A percentile compares a stretch with the other conserved stretches of the same genome.
Evolutionary conservation across 305 asterid species (phyloP).

Genomic region (Fraxinus paxiana): DNA sequence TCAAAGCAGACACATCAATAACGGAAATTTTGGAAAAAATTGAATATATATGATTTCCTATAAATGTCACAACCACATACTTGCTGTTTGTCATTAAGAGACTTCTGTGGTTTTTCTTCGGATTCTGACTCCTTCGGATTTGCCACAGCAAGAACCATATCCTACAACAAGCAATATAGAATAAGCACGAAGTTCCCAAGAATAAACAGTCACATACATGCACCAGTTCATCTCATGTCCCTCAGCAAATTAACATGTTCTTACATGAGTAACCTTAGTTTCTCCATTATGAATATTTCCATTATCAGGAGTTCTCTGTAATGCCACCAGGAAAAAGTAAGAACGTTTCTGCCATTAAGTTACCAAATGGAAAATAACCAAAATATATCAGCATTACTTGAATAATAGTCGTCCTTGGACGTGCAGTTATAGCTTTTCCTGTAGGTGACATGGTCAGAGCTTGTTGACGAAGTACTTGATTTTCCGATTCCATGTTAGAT

Average conservation of each 20-base stretch:
- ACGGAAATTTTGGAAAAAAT: neutral
- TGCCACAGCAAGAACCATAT: slow-evolving; percentile 47
- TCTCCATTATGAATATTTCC: slow-evolving; percentile 78
- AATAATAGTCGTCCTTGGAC: slow-evolving; percentile 68
- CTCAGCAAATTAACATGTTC: slow-evolving; percentile 15
- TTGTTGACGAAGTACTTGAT: slow-evolving; percentile 98
- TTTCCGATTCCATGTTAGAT: slow-evolving; percentile 86
- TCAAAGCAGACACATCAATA: slow-evolving; percentile 7
- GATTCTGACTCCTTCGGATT: slow-evolving; percentile 77
- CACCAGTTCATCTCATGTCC: neutral
- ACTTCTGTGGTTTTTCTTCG: slow-evolving; percentile 93
- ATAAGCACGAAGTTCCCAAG: slow-evolving; percentile 19
- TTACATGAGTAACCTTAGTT: slow-evolving; percentile 53
- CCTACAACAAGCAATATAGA: slow-evolving; percentile 48
- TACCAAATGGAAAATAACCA: slow-evolving; percentile 18
- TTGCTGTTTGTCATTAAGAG: slow-evolving; percentile 95
- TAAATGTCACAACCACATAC: slow-evolving; percentile 38
- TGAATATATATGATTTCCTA: neutral
- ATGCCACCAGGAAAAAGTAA: slow-evolving; percentile 27
- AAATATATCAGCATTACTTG: slow-evolving; percentile 42
- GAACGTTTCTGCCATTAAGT: slow-evolving; percentile 24
- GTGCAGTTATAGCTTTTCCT: slow-evolving; percentile 70
- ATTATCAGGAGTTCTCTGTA: slow-evolving; percentile 86
- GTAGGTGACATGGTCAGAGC: slow-evolving; percentile 95
- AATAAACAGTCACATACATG: slow-evolving; percentile 1